Evolutionary conservation across 345 rosid genomes (phyloP), one percentile per base, ranked within the genome.

Genomic region (Sonneratia alba): DNA sequence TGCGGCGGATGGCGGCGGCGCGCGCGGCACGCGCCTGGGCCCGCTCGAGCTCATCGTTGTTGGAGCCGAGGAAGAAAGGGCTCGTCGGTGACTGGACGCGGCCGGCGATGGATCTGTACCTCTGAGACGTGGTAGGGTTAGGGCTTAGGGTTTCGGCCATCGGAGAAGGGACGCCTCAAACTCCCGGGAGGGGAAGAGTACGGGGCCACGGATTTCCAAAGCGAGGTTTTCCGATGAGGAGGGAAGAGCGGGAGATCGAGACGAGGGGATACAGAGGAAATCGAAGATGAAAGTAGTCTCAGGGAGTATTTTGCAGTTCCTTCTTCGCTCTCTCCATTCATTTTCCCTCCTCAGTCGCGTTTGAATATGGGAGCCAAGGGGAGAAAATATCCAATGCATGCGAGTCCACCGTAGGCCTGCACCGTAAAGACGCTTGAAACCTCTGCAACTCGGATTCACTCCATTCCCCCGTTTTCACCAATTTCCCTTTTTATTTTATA

Each of bases 11-110:
- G 62, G 97, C 91, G 1, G 97, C 97, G 43, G 85, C 88, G 43
- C 93, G 89, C 0, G 97, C 93, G 7, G 96, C 98, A 1, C 97
- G 93, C 6, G 93, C 95, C 84, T 87, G 93, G 61, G 93, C 97
- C 8, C 96, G 78, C 84, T 91, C 97, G 70, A 90, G 85, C 57
- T 81, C 74, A 72, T 90, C 97, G 74, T 91, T 87, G 67, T 90
- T 94, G 65, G 97, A 90, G 72, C 89, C 92, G 70, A 95, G 72
- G 83, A 92, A 85, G 81, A 92, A 90, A 0, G 93, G 89, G 76
- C 86, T 83, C 3, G 86, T 84, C 19, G 97, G 99, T 66, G 97
- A 90, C 78, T 90, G 98, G 66, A 88, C 77, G 75, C 90, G 87
- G 76, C 74, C 66, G 71, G 80, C 75, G 65, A 79, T 77, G 36